Base-by-base conservation (phyloP, 2,329 filamentous ascomycete genomes). In the Ceratocystis diversiconidia region DNA sequence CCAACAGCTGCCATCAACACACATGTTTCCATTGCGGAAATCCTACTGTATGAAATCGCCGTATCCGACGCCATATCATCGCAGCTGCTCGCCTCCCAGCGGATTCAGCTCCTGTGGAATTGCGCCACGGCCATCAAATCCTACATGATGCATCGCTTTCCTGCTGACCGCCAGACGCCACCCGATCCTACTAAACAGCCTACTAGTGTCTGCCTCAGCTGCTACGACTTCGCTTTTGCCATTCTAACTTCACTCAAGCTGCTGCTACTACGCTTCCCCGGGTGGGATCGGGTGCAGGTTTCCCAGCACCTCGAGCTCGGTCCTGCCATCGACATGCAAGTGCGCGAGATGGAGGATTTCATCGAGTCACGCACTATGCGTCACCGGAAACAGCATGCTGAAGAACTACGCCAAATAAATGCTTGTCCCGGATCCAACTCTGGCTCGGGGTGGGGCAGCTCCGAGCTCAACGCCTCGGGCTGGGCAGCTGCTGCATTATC, bases 211-310 rank as follows among this genome's bases (percentile, higher is more conserved):
- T 76, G 75, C 69, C 73, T 80, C 64, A 74, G 74, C 15, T 75
- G 76, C 7, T 80, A 78, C 25, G 79, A 81, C 70, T 75, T 79
- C 59, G 74, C 78, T 62, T 81, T 77, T 68, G 73, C 75, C 36
- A 74, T 80, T 69, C 74, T 82, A 68, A 76, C 74, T 0, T 75
- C 73, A 48, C 74, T 81, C 19, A 78, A 78, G 70, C 74, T 82
- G n/a, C 73, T 78, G 66, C 77, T 75, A 10, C 71, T 80, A 12
- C 73, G 74, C 48, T 68, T 76, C 0, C 77, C 79, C 0, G 79
- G 79, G 0, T 81, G 79, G 79, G 75, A 80, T 62, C 70, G 76
- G 2, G 69, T 69, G 1, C 69, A 72, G 1, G 74, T 76, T 25
- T 72, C 74, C 4, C 68, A 70, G 25, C 75, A 78, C 67, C 71